Base-by-base conservation (phyloP, 2,329 filamentous ascomycete genomes). In the Coniochaeta pulveracea region DNA sequence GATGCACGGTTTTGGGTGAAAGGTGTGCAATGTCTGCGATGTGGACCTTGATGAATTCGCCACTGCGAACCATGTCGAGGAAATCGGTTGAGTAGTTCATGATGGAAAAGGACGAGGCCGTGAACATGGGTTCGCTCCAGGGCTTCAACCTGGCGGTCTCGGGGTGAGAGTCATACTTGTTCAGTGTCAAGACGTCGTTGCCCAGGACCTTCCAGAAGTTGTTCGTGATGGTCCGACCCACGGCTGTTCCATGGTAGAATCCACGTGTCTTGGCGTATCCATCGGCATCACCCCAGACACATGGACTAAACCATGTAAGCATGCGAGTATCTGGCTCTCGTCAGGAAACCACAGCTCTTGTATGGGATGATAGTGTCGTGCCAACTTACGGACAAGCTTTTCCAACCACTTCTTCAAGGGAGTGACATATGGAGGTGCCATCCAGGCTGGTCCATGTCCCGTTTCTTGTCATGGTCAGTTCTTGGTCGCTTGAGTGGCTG, bases 251-350 rank as follows among this genome's bases (percentile, higher is more conserved):
- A 41, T 81, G 75, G 29, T 76, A 57, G 38, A 79, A 72, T 8
- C 52, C 47, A 4, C 73, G 63, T 2, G 72, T 57, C 9, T 55
- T 56, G 10, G 63, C 57, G 41, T 68, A 80, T 1, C 76, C 78
- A 45, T 76, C 76, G 2, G 64, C 68, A 2, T 64, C 60, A 4
- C 76, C 78, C 76, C 79, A 88, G 10, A 80, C 66, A 47, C 80
- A 86, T 0, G 83, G 82, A 33, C 72, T 77, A 52, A 88, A 75
- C 75, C 78, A 85, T 2, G 74, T 80, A 34, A 86, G 55, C 41
- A 81, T 64, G 0, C 82, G 73, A 0, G 72, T 79, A 19, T 65
- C 60, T 62, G 34, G n/a, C 7, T 1, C 11, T 26, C 19, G 40
- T 23, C 40, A 4, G 35, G 18, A 10, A 23, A 28, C 18, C 23